Conservation (phyloP, 1,139 yeast species). For the Hyphopichia pseudoburtonii region DNA sequence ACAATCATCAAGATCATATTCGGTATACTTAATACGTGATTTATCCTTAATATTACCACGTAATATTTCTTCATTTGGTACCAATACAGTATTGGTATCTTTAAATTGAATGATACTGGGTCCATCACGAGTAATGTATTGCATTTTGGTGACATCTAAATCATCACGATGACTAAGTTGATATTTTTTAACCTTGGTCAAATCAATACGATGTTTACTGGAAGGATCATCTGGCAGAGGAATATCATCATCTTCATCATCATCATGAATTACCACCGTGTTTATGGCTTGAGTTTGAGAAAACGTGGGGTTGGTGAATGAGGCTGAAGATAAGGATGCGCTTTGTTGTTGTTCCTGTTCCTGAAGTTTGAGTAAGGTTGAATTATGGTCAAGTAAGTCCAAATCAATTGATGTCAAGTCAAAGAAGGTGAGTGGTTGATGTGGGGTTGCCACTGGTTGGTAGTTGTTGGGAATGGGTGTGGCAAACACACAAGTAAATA, state of each 20-base stretch:
- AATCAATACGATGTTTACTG: background rate
- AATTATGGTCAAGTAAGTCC: slow-evolving; percentile 1
- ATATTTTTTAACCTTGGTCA: background rate
- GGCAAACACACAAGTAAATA: background rate
- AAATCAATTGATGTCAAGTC: background rate
- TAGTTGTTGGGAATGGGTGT: too few relatives aligned
- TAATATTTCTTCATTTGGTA: slow-evolving; percentile 13
- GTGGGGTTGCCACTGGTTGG: too few relatives aligned
- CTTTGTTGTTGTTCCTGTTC: too few relatives aligned
- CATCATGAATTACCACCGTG: background rate
- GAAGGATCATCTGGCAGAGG: too few relatives aligned
- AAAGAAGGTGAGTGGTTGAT: too few relatives aligned
- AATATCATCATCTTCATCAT: background rate
- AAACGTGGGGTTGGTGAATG: background rate
- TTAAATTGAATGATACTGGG: slow-evolving; percentile 18
- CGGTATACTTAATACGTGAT: slow-evolving; percentile 6
- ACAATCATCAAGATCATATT: slow-evolving; percentile 7
- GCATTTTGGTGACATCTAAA: slow-evolving; percentile 7
- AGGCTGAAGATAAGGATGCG: too few relatives aligned
- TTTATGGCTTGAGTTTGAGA: background rate
- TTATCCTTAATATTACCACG: background rate
- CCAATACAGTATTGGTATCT: slow-evolving; percentile 20
- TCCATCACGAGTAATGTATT: slow-evolving; percentile 9
- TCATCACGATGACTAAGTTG: slow-evolving; percentile 1
- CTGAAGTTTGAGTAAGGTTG: background rate